These are phyloP conservation scores for Arthrobotrys sinensis DNA, from an alignment of 2,329 filamentous ascomycete genomes.

Conservation along the genomic window DNA sequence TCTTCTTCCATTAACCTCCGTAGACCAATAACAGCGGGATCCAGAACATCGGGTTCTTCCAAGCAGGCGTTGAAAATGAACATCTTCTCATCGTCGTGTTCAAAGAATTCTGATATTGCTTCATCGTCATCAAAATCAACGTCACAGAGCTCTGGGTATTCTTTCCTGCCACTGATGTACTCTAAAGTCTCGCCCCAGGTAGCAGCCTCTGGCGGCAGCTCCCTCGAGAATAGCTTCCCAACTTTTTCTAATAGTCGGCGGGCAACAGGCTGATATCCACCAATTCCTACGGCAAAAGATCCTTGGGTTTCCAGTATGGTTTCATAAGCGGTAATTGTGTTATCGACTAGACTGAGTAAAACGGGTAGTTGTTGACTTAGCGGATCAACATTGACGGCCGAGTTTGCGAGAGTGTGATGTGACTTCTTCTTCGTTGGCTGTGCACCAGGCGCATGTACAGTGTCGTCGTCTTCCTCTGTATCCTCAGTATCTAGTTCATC, in stretches of 20 bases:
- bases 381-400: constrained; percentile 46
- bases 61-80: constrained; percentile 53
- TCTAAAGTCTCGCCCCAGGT: constrained; percentile 57
- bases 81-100: constrained; percentile 53
- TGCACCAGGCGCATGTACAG: constrained; percentile 41
- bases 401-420: constrained; percentile 40
- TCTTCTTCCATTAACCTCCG: constrained; percentile 49
- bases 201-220: constrained; percentile 46
- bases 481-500: constrained; percentile 45
- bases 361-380: constrained; percentile 55
- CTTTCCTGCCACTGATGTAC: constrained; percentile 45
- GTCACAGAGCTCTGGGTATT: constrained; percentile 45
- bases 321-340: constrained; percentile 52
- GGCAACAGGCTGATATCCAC: constrained; percentile 55
- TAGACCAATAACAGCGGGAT: constrained; percentile 46
- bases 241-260: constrained; percentile 50
- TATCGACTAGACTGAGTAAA: constrained; percentile 45
- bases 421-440: constrained; percentile 37
- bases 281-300: constrained; percentile 54
- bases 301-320: constrained; percentile 56
- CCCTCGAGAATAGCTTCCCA: constrained; percentile 50
- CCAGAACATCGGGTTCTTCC: constrained; percentile 50
- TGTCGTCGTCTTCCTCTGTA: constrained; percentile 42
- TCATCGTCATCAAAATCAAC: constrained; percentile 53
- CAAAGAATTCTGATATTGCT: constrained; percentile 49